phyloP scores from a whole-genome alignment of 208 protist species.

The Acanthamoeba culbertsoni region DNA sequence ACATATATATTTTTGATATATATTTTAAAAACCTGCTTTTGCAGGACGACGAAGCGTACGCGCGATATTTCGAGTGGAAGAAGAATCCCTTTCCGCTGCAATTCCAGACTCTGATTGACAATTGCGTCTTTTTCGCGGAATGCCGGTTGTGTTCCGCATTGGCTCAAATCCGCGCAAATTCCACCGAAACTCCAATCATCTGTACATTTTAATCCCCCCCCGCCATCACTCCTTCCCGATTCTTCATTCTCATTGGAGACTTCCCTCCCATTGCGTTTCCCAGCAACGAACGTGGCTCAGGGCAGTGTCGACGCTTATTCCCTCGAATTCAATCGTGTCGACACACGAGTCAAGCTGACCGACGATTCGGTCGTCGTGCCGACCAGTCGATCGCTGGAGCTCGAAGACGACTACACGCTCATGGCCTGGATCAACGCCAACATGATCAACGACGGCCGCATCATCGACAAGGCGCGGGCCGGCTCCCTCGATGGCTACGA shows the following conservation, averaged over 20 bases:
- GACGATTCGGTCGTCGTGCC: slow-evolving; percentile 23
- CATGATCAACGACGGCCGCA: slow-evolving; percentile 52
- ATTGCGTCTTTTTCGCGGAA: slow-evolving; percentile 49
- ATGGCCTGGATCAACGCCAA: slow-evolving; percentile 57
- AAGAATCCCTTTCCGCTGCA: neutral
- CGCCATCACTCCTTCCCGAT: neutral
- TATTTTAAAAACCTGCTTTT: no score
- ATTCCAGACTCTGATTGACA: neutral
- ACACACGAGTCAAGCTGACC: neutral
- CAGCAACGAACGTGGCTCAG: neutral
- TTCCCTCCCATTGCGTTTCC: neutral
- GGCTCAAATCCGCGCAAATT: neutral
- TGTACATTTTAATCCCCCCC: neutral
- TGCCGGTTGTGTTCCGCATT: slow-evolving; percentile 5
- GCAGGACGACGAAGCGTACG: neutral
- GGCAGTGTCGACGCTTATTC: slow-evolving; percentile 1
- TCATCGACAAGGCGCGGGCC: slow-evolving; percentile 25
- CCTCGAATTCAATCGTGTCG: slow-evolving; percentile 43
- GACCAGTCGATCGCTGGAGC: neutral
- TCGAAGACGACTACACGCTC: slow-evolving; percentile 28
- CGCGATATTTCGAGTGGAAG: slow-evolving; percentile 34
- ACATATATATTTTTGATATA: no score
- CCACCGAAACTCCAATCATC: neutral
- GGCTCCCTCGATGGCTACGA: slow-evolving; percentile 37
- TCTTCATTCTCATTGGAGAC: neutral